Percentiles rank a stretch among this genome's conserved stretches.
These are phyloP conservation scores for Saturnispora kantuleensis DNA, from an alignment of 805 yeast genomes.

Conservation along the genomic window DNA sequence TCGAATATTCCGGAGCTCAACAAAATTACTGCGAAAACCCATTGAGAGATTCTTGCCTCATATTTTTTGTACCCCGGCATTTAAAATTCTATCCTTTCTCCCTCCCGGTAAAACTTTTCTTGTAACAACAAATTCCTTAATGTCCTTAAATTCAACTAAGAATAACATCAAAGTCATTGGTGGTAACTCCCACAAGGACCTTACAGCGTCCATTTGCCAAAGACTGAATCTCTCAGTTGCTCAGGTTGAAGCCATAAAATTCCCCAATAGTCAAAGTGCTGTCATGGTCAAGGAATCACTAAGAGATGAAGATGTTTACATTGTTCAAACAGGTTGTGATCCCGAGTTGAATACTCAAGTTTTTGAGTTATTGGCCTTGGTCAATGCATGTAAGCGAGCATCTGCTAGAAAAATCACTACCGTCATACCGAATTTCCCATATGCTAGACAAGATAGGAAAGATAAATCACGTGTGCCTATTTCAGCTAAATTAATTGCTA, in stretches of 20 bases:
- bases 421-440: slow-evolving; percentile 90
- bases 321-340: slow-evolving; percentile 80
- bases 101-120: background rate
- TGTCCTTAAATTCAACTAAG: slow-evolving; percentile 26
- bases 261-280: slow-evolving; percentile 81
- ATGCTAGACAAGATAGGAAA: slow-evolving; percentile 95
- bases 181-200: slow-evolving; percentile 75
- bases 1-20: too few relatives aligned
- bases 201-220: slow-evolving; percentile 62
- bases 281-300: slow-evolving; percentile 82
- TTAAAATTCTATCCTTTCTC: too few relatives aligned
- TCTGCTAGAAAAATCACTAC: slow-evolving; percentile 92
- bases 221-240: slow-evolving; percentile 59
- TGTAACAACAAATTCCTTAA: slow-evolving; percentile 6
- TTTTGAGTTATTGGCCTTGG: slow-evolving; percentile 80
- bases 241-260: slow-evolving; percentile 72
- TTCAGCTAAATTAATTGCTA: slow-evolving; percentile 89
- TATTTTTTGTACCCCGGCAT: too few relatives aligned
- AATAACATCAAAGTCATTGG: slow-evolving; percentile 43
- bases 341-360: slow-evolving; percentile 68
- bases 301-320: slow-evolving; percentile 83
- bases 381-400: slow-evolving; percentile 93
- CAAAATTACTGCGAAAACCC: too few relatives aligned
- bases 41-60: too few relatives aligned
- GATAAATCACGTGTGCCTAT: slow-evolving; percentile 95